Evolutionary conservation across 2,329 filamentous ascomycete species (phyloP), one percentile per base, ranked within the genome.

Genomic region (Arthrobotrys conoides): DNA sequence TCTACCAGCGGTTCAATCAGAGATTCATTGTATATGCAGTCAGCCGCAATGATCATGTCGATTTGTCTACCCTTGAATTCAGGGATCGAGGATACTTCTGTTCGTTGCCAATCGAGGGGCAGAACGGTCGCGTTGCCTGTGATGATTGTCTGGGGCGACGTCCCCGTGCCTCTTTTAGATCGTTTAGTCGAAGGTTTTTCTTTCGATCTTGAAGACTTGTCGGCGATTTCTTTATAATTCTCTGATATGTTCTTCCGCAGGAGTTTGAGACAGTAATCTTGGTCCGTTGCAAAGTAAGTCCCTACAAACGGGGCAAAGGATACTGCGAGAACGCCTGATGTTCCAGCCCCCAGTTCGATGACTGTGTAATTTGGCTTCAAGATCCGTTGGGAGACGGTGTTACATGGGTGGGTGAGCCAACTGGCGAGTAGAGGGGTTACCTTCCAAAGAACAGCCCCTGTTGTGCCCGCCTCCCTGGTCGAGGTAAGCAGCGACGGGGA

Each of bases 11-110:
- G 93, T 51, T 89, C 86, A 24, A 98, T 89, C 2, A 98, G 88
- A 1, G 92, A 89, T 81, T 97, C 93, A 84, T 98, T 99, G 86
- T 96, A 99, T 81, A 99, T 91, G 84, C 94, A 97, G 84, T 99
- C 96, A 83, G 93, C 97, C 3, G 94, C 93, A 41, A 98, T 84
- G 10, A 98, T 86, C 14, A 90, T 85, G 82, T 96, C 92, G 81
- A 96, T 91, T 72, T 88, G 87, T 82, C 81, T 83, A 53, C 80
- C 82, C 72, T 48, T 83, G 69, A 16, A 24, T 16, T 79, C 76
- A 5, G 76, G 76, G 18, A 73, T 68, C 5, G 69, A 75, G 33
- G 85, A 88, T 9, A 91, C 87, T 57, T 87, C 84, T 78, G 89
- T 88, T 0, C 87, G 86, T 83, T 98, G 94, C 96, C 96, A 99